phyloP scores from a whole-genome alignment of 2,329 filamentous ascomycete species.

The Fusarium sp. region DNA sequence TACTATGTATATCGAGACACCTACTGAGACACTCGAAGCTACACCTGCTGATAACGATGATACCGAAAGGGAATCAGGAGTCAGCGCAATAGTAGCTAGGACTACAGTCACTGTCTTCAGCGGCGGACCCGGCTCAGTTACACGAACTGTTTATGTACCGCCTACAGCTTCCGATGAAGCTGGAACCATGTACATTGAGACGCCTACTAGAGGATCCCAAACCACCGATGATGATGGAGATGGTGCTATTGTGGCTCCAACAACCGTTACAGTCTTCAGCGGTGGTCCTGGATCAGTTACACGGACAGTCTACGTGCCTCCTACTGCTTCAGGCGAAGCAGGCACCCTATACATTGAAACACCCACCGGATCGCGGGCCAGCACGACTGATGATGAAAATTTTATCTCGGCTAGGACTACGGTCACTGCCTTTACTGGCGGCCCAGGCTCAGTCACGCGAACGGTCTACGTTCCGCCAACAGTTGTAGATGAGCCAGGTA shows the following conservation, averaged over 20 bases:
- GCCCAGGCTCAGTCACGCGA: background rate
- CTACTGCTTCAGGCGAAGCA: background rate
- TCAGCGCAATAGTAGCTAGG: background rate
- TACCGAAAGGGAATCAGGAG: no score
- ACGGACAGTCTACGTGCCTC: background rate
- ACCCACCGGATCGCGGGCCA: background rate
- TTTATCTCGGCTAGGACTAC: background rate
- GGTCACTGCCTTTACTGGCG: conserved; percentile 4
- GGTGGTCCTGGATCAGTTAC: background rate
- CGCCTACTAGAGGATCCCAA: background rate
- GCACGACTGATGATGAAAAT: background rate
- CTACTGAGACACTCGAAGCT: background rate
- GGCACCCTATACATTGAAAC: conserved; percentile 4
- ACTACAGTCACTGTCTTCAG: conserved; percentile 8
- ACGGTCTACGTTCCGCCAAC: conserved; percentile 19
- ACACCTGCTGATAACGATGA: no score
- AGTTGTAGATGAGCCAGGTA: background rate
- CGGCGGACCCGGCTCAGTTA: background rate
- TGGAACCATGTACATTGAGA: conserved; percentile 5
- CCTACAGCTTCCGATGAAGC: conserved; percentile 5
- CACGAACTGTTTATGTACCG: background rate
- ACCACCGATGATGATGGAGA: background rate
- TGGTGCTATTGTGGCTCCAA: background rate
- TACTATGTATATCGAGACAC: conserved; percentile 2
- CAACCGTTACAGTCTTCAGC: background rate